phyloP scores from a whole-genome alignment of 345 rosid genomes.

The Orychophragmus violaceus region DNA sequence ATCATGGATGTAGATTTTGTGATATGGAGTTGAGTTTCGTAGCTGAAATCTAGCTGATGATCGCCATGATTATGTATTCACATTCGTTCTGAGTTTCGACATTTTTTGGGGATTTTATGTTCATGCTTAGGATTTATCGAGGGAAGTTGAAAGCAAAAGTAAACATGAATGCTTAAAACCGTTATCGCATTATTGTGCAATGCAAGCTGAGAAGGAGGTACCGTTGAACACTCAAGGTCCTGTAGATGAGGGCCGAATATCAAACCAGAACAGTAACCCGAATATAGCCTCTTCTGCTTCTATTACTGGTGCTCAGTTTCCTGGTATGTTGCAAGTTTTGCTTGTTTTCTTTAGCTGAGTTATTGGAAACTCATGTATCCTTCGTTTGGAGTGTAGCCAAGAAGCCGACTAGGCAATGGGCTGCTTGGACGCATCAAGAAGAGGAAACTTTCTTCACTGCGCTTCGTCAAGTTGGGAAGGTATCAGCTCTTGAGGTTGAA shows the following conservation, averaged over 20 bases:
- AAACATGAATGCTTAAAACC: slow-evolving; percentile 16
- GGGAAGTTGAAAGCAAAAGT: slow-evolving; percentile 4
- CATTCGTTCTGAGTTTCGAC: background rate
- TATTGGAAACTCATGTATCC: background rate
- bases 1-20: background rate
- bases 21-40: background rate
- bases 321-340: slow-evolving; percentile 47
- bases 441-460: slow-evolving; percentile 98
- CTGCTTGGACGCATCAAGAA: slow-evolving; percentile 99
- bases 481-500: slow-evolving; percentile 19
- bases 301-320: slow-evolving; percentile 37
- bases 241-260: slow-evolving; percentile 10
- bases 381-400: slow-evolving; percentile 44
- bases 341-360: background rate
- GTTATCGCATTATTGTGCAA: background rate
- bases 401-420: slow-evolving; percentile 94
- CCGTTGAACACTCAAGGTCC: slow-evolving; percentile 23
- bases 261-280: slow-evolving; percentile 42
- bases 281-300: slow-evolving; percentile 34
- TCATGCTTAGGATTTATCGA: background rate
- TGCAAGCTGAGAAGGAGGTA: slow-evolving; percentile 26
- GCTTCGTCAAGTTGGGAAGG: slow-evolving; percentile 99
- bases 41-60: slow-evolving; percentile 4
- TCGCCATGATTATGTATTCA: background rate
- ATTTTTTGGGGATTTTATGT: background rate